Conservation (phyloP, 768 basidiomycete genomes). For the Lactarius hengduanensis region DNA sequence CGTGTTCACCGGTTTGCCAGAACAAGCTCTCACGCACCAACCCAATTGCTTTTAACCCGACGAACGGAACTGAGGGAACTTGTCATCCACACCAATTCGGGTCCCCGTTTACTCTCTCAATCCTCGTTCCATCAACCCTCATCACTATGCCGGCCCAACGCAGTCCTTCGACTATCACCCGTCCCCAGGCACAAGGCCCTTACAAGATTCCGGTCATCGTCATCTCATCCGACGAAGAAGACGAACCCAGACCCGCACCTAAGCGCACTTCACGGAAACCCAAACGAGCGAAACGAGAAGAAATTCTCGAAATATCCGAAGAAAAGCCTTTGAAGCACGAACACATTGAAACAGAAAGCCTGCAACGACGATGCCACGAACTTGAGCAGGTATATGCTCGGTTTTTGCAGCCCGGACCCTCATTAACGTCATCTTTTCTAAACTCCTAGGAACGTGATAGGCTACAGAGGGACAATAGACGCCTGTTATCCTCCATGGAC, state of each 20-base stretch:
- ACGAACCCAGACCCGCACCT: neutral
- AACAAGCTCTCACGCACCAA: neutral
- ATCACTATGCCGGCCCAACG: conserved; percentile 20
- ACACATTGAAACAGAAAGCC: conserved; percentile 10
- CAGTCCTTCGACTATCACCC: conserved; percentile 5
- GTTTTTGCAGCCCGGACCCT: too few relatives aligned
- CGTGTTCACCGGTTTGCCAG: neutral
- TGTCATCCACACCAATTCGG: neutral
- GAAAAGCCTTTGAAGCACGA: conserved; percentile 15
- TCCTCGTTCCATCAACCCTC: conserved; percentile 2
- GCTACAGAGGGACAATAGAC: conserved; percentile 13
- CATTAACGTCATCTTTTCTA: neutral
- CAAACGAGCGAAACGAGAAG: conserved; percentile 8
- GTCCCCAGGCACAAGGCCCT: conserved; percentile 2
- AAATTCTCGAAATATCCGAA: conserved; percentile 17
- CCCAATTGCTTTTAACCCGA: neutral
- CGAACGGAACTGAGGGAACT: neutral
- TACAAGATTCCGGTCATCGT: conserved; percentile 19
- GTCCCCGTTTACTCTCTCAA: conserved; percentile 5
- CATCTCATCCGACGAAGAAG: conserved; percentile 26
- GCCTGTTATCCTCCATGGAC: conserved; percentile 1
- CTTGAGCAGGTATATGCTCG: conserved; percentile 17
- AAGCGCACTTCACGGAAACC: conserved; percentile 10
- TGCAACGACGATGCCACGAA: conserved; percentile 16
- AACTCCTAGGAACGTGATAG: conserved; percentile 14